Evolutionary conservation across 805 yeast species (phyloP).

Genomic region (Yarrowia keelungensis): DNA sequence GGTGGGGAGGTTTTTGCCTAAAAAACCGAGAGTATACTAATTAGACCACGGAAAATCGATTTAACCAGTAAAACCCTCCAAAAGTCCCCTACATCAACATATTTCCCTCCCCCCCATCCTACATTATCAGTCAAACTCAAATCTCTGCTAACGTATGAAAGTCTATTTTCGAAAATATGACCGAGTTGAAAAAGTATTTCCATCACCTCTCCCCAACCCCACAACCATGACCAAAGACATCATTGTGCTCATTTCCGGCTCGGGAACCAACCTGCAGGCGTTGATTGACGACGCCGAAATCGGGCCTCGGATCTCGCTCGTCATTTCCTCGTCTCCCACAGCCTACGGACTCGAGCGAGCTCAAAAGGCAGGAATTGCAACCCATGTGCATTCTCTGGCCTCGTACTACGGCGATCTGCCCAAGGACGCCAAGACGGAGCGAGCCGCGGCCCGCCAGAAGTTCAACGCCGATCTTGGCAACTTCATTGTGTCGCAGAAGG

Average conservation of each 20-base stretch:
- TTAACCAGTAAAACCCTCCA: neutral
- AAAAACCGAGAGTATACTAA: no score
- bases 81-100: no score
- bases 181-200: no score
- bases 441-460: conserved; percentile 66
- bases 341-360: conserved; percentile 93
- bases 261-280: conserved; percentile 96
- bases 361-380: conserved; percentile 67
- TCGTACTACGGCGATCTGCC: conserved; percentile 75
- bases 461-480: conserved; percentile 83
- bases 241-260: conserved; percentile 89
- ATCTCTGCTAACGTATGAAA: no score
- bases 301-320: conserved; percentile 64
- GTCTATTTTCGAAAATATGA: no score
- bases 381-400: conserved; percentile 71
- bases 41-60: neutral
- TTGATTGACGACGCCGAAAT: conserved; percentile 73
- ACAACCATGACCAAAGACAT: conserved; percentile 49
- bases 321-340: conserved; percentile 81
- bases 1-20: no score
- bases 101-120: no score
- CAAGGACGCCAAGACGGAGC: conserved; percentile 65
- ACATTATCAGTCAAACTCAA: conserved; percentile 9
- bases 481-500: conserved; percentile 66
- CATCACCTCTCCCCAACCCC: neutral